phyloP scores from a whole-genome alignment of 495 filamentous ascomycete species.

The Hypoxylon subgilvum region DNA sequence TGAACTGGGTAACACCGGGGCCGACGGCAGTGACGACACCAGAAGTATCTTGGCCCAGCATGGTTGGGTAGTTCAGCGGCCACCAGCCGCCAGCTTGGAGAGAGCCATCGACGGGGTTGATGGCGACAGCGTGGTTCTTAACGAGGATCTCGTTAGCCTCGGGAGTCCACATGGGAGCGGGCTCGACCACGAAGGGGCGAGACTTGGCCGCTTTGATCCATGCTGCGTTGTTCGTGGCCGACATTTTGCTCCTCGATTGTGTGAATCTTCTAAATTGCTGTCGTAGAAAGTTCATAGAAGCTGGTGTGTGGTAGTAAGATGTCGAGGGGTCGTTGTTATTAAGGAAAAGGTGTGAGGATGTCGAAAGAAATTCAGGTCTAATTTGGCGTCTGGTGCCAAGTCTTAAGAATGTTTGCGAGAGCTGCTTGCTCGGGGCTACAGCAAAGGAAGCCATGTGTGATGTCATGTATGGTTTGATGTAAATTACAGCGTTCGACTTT shows the following conservation, averaged over 20 bases:
- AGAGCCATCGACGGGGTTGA: slow-evolving; percentile 58
- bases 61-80: slow-evolving; percentile 50
- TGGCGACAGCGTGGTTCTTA: slow-evolving; percentile 47
- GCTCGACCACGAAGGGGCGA: slow-evolving; percentile 41
- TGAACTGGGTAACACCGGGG: slow-evolving; percentile 48
- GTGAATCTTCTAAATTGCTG: slow-evolving; percentile 11
- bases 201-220: slow-evolving; percentile 31
- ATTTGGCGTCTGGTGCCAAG: slow-evolving; percentile 21
- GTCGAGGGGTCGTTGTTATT: slow-evolving; percentile 6
- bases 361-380: slow-evolving; percentile 11
- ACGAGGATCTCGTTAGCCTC: slow-evolving; percentile 47
- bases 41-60: slow-evolving; percentile 60
- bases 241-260: slow-evolving; percentile 15
- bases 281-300: not conserved
- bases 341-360: slow-evolving; percentile 15
- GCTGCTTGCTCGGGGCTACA: slow-evolving; percentile 10
- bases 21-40: slow-evolving; percentile 58
- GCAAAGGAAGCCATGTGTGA: slow-evolving; percentile 17
- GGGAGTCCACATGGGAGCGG: slow-evolving; percentile 40
- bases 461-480: slow-evolving; percentile 3
- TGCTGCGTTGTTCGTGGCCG: slow-evolving; percentile 40
- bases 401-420: slow-evolving; percentile 31
- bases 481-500: not conserved
- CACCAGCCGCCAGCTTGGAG: slow-evolving; percentile 46
- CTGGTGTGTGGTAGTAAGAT: not conserved